Base-by-base conservation (phyloP, 108 stramenopile genomes). In the Nannochloropsis gaditana region DNA sequence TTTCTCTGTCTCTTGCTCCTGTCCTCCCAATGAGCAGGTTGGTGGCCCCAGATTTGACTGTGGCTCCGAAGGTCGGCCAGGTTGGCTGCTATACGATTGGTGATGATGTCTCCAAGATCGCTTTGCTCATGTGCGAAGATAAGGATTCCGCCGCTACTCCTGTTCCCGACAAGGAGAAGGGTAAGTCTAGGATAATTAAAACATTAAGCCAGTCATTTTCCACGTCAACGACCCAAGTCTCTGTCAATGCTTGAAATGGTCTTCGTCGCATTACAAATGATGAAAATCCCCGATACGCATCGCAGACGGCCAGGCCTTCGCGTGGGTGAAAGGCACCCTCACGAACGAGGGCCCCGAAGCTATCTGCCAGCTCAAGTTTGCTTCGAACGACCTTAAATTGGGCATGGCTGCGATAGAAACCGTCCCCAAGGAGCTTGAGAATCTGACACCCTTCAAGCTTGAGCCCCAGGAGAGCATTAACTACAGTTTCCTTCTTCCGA, bases 351-450 rank as follows among this genome's bases (percentile, higher is more conserved):
- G 59, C 59, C 59, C 59, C 6, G 59, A 73, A 73, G 59, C 59
- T 73, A 73, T 73, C 59, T 73, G 59, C 59, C 59, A 73, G 59
- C 59, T 73, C 59, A 73, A 73, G 19, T 73, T 73, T n/a, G 59
- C 59, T 6, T 73, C 59, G 19, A n/a, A n/a, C 59, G 59, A 73
- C 59, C 4, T 2, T n/a, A 3, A 3, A n/a, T n/a, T 73, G 19
- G 59, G 19, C 59, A 73, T 73, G 15, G 19, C 59, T n/a, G 8
- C 15, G 4, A 15, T 73, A 15, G 59, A 73, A 2, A 73, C 59
- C 1, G 19, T 73, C 6, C 59, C 59, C 59, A n/a, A 15, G 59
- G 59, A 73, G 6, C 59, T 73, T 15, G 15, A 2, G 19, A n/a
- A 73, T 15, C 59, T 73, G 4, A 73, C 59, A 4, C n/a, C 59